Percentiles rank a stretch among this genome's conserved stretches.
Evolutionary conservation across 805 yeast genomes (phyloP).

Genomic region (Saccharomyces mikatae): DNA sequence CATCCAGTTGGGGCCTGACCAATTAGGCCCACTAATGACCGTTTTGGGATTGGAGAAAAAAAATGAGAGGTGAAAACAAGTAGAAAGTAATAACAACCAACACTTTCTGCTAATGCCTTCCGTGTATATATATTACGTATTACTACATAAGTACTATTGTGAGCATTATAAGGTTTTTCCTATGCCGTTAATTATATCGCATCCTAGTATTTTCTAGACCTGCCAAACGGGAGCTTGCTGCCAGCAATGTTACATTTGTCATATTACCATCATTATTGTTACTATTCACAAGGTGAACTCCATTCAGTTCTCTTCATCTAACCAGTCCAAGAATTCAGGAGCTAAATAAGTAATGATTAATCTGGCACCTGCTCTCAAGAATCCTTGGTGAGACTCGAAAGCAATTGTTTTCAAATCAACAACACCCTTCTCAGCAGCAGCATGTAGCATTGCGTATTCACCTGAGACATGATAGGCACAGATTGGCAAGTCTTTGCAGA

Average conservation of each 20-base stretch:
- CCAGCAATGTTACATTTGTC: not conserved
- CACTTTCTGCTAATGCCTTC: not conserved
- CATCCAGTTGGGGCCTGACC: constrained; percentile 22
- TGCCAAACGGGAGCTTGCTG: not conserved
- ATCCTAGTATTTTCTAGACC: not conserved
- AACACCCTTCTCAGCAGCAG: constrained; percentile 93
- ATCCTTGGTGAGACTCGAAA: constrained; percentile 84
- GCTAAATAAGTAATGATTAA: constrained; percentile 86
- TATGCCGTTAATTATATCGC: not conserved
- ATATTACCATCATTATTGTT: not conserved
- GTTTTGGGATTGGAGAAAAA: constrained; percentile 23
- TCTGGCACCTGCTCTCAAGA: constrained; percentile 92
- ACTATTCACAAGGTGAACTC: not conserved
- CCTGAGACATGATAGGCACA: constrained; percentile 97
- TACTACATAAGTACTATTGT: not conserved
- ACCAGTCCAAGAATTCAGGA: constrained; percentile 94
- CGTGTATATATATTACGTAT: not conserved
- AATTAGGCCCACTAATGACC: constrained; percentile 23
- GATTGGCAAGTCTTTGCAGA: constrained; percentile 78
- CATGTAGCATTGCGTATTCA: constrained; percentile 95
- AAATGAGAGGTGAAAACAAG: not conserved
- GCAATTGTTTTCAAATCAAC: constrained; percentile 72
- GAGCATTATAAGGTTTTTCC: not conserved
- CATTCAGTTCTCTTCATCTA: constrained; percentile 32
- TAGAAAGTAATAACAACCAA: not conserved